phyloP scores from a whole-genome alignment of 2,329 filamentous ascomycete species.

The Aspergillus fumigatus region DNA sequence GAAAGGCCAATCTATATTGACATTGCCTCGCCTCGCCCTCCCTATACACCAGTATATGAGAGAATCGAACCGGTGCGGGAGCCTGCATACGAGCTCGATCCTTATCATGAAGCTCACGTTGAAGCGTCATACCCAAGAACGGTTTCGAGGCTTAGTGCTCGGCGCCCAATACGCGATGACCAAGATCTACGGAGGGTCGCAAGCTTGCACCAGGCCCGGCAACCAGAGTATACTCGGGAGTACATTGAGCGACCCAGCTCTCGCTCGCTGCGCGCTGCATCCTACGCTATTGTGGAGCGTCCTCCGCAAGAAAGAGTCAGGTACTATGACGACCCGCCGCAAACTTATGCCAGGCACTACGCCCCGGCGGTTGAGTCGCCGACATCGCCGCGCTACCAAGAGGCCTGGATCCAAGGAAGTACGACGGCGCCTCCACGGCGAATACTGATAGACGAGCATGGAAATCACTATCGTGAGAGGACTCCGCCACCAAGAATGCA shows the following conservation, averaged over 20 bases:
- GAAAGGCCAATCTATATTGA: conserved; percentile 48
- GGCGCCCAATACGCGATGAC: conserved; percentile 38
- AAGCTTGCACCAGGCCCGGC: conserved; percentile 42
- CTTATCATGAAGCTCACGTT: conserved; percentile 27
- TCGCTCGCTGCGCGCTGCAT: conserved; percentile 32
- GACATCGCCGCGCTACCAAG: conserved; percentile 32
- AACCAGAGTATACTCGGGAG: conserved; percentile 39
- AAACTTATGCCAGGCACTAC: conserved; percentile 31
- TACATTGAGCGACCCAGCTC: conserved; percentile 43
- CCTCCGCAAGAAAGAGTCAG: conserved; percentile 32
- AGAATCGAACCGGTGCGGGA: conserved; percentile 29
- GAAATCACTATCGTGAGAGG: conserved; percentile 69
- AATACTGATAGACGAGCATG: conserved; percentile 77
- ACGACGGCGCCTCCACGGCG: conserved; percentile 55
- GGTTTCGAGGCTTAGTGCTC: conserved; percentile 36
- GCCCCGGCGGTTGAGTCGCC: conserved; percentile 34
- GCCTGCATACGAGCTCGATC: conserved; percentile 33
- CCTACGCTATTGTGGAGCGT: conserved; percentile 39
- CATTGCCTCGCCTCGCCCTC: conserved; percentile 33
- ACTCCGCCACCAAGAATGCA: conserved; percentile 37
- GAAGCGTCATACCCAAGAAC: conserved; percentile 34
- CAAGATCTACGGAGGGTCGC: conserved; percentile 45
- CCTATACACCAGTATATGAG: conserved; percentile 32
- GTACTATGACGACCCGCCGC: conserved; percentile 37
- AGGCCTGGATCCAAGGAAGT: conserved; percentile 40